A percentile compares a stretch with the other conserved stretches of the same genome.
These are phyloP conservation scores for Ustilago shanxiensis DNA, from an alignment of 1,284 basidiomycete species.

Conservation along the genomic window DNA sequence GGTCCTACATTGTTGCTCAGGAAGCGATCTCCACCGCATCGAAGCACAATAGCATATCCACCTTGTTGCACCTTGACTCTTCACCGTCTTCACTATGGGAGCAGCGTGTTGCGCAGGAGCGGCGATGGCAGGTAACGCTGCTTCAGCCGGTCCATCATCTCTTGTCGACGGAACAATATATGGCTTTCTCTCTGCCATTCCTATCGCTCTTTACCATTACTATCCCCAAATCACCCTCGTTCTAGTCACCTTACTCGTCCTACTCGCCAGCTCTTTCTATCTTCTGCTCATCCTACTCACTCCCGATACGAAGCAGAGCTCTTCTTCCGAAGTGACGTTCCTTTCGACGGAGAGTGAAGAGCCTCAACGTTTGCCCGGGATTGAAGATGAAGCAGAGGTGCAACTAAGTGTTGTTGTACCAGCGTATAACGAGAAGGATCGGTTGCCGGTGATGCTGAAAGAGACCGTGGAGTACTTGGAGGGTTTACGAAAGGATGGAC, in stretches of 20 bases:
- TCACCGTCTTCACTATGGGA: constrained; percentile 36
- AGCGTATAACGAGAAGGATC: constrained; percentile 86
- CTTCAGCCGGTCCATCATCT: constrained; percentile 7
- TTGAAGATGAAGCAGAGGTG: constrained; percentile 42
- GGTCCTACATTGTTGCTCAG: too few species aligned
- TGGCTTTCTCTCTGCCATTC: constrained; percentile 36
- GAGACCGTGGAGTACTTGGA: constrained; percentile 75
- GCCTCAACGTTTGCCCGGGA: constrained; percentile 20
- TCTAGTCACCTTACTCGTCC: constrained; percentile 12
- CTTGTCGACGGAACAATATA: constrained; percentile 38
- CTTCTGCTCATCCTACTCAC: constrained; percentile 31
- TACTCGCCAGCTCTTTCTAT: constrained; percentile 24
- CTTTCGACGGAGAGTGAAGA: constrained; percentile 6
- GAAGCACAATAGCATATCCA: too few species aligned
- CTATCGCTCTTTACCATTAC: constrained; percentile 47
- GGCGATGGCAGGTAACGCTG: constrained; percentile 25
- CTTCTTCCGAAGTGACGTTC: constrained; percentile 7
- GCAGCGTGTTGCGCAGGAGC: constrained; percentile 54
- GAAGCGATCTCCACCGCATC: neutral
- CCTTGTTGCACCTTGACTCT: too few species aligned
- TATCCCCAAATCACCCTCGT: constrained; percentile 34
- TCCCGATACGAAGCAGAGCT: constrained; percentile 20
- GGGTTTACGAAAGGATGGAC: constrained; percentile 60
- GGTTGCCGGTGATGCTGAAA: constrained; percentile 84
- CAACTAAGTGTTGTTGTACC: constrained; percentile 84